A percentile compares a stretch with the other conserved stretches of the same genome.
phyloP scores from a whole-genome alignment of 768 basidiomycete genomes.

The Polyporus arcularius region DNA sequence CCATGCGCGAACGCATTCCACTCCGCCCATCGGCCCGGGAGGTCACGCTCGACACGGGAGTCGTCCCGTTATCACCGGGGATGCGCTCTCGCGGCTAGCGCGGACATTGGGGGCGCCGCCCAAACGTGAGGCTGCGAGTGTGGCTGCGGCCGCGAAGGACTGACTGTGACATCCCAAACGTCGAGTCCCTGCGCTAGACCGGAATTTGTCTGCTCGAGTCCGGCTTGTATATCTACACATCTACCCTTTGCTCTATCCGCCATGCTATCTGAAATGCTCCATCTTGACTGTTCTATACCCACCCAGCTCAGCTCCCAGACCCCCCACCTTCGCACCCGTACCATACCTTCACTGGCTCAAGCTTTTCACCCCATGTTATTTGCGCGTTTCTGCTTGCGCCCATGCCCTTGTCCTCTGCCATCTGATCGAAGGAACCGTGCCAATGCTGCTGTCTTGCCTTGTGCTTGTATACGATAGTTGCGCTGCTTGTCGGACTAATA shows the following conservation, averaged over 20 bases:
- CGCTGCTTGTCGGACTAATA: conserved; percentile 15
- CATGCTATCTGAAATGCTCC: not conserved
- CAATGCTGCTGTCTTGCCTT: not conserved
- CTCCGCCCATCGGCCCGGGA: conserved; percentile 51
- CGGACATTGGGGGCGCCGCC: conserved; percentile 52
- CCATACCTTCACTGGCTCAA: not conserved
- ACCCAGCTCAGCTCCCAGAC: conserved; percentile 1
- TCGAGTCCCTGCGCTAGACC: not conserved
- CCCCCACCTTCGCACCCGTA: not conserved
- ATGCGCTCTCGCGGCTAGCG: conserved; percentile 67
- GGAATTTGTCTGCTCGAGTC: not conserved
- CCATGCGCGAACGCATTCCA: conserved; percentile 66
- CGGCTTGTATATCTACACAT: not conserved
- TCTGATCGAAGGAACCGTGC: not conserved
- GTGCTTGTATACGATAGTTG: conserved; percentile 17
- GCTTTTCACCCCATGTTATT: not conserved
- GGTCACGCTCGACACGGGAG: conserved; percentile 43
- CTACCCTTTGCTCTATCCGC: conserved; percentile 3
- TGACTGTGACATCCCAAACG: conserved; percentile 7
- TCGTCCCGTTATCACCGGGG: conserved; percentile 73
- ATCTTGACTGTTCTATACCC: conserved; percentile 9
- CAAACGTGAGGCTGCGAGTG: conserved; percentile 20
- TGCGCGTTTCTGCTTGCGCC: not conserved
- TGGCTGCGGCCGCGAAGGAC: conserved; percentile 22
- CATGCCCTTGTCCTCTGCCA: not conserved